Evolutionary conservation across 768 basidiomycete genomes (phyloP).

Genomic region (Amanita jacksonii): DNA sequence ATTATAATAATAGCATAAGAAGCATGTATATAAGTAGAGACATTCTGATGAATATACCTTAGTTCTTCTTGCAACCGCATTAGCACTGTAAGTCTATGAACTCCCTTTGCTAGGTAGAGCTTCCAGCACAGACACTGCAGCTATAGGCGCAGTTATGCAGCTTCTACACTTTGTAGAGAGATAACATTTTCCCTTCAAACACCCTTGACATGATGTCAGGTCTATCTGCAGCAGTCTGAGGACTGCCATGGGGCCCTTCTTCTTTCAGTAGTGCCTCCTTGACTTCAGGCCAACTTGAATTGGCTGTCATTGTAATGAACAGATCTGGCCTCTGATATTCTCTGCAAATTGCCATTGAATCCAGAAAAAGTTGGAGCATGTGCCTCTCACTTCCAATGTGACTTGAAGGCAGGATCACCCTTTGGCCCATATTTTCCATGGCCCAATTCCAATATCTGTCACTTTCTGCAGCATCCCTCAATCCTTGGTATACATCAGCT

Average conservation of each 20-base stretch:
- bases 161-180: no score
- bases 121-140: no score
- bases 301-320: conserved; percentile 41
- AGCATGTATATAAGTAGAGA: no score
- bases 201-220: conserved; percentile 1
- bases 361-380: conserved; percentile 33
- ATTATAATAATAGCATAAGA: no score
- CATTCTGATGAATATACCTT: no score
- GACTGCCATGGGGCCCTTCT: conserved; percentile 17
- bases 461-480: neutral
- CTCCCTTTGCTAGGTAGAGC: no score
- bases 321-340: conserved; percentile 27
- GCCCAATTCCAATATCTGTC: neutral
- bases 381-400: conserved; percentile 22
- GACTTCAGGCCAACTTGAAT: conserved; percentile 38
- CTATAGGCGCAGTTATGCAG: no score
- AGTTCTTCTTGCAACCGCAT: no score
- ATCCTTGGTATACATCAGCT: conserved; percentile 25
- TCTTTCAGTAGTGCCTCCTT: conserved; percentile 12
- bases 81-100: no score
- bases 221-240: conserved; percentile 11
- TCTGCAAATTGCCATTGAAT: conserved; percentile 31
- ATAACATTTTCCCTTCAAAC: neutral
- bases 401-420: conserved; percentile 24
- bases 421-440: conserved; percentile 17